Evolutionary conservation across 2,329 filamentous ascomycete species (phyloP).

Genomic region (Hypoxylon sp.): DNA sequence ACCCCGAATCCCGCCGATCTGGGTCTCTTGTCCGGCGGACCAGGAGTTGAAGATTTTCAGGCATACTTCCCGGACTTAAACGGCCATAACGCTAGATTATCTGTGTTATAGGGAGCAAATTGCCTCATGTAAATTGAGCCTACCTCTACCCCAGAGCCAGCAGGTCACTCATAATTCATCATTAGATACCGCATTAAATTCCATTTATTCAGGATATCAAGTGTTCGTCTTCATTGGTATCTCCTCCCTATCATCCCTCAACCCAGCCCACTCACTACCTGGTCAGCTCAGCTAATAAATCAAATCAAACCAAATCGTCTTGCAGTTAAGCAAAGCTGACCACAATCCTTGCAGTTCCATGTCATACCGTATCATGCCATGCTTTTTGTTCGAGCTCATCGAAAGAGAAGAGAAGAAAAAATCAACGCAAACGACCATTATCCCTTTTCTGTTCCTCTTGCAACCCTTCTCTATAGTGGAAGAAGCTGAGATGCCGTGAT

Average conservation of each 20-base stretch:
- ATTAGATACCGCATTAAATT: constrained; percentile 2
- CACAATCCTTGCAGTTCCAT: constrained; percentile 23
- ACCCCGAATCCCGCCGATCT: not conserved
- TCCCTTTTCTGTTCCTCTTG: constrained; percentile 31
- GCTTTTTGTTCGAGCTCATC: constrained; percentile 32
- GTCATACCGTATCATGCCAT: constrained; percentile 8
- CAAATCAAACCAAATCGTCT: constrained; percentile 10
- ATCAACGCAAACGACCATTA: constrained; percentile 13
- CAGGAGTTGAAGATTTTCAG: constrained; percentile 2
- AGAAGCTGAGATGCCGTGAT: constrained; percentile 28
- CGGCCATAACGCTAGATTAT: constrained; percentile 3
- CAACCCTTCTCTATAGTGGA: constrained; percentile 27
- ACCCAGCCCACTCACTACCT: constrained; percentile 6
- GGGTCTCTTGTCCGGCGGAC: constrained; percentile 1
- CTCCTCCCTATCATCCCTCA: not conserved
- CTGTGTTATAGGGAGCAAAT: not conserved
- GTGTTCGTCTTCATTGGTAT: constrained; percentile 30
- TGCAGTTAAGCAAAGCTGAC: constrained; percentile 5
- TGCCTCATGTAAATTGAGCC: too few species aligned
- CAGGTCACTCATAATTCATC: constrained; percentile 14
- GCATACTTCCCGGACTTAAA: constrained; percentile 16
- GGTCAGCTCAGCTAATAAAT: constrained; percentile 9
- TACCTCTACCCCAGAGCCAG: too few species aligned
- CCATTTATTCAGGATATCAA: constrained; percentile 31
- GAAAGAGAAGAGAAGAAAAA: constrained; percentile 19